Conservation (phyloP, 2,329 filamentous ascomycete species). For the Colletotrichum limetticola region DNA sequence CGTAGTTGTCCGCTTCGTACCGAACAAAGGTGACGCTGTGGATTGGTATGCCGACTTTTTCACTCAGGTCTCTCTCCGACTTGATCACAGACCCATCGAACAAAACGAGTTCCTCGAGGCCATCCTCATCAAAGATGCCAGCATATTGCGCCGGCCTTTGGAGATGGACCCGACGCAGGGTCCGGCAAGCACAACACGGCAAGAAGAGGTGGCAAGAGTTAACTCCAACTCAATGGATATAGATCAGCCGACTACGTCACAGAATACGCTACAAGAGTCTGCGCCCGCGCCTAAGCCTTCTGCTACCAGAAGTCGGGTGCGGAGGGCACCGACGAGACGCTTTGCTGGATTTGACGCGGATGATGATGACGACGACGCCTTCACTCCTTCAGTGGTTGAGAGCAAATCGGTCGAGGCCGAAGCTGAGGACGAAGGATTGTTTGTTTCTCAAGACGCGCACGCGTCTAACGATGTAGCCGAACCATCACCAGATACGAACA, state of each 20-base stretch:
- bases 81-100: conserved; percentile 85
- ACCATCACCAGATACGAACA: conserved; percentile 34
- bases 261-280: conserved; percentile 20
- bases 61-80: conserved; percentile 73
- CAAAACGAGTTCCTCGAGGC: conserved; percentile 94
- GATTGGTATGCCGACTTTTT: conserved; percentile 79
- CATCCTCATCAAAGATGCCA: conserved; percentile 83
- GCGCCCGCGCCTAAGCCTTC: conserved; percentile 36
- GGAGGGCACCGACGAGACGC: conserved; percentile 53
- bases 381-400: conserved; percentile 39
- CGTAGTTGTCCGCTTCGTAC: conserved; percentile 79
- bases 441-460: conserved; percentile 62
- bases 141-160: conserved; percentile 75
- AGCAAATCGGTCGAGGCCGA: conserved; percentile 32
- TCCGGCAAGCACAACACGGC: conserved; percentile 40
- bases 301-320: conserved; percentile 37
- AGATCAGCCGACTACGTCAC: conserved; percentile 36
- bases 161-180: conserved; percentile 56
- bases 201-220: conserved; percentile 11
- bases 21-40: conserved; percentile 62
- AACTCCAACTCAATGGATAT: conserved; percentile 39
- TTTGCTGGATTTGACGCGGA: conserved; percentile 79
- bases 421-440: conserved; percentile 58
- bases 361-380: conserved; percentile 53
- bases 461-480: conserved; percentile 30